phyloP scores from a whole-genome alignment of 495 filamentous ascomycete genomes.

The Pseudomonodictys pantanalensis region DNA sequence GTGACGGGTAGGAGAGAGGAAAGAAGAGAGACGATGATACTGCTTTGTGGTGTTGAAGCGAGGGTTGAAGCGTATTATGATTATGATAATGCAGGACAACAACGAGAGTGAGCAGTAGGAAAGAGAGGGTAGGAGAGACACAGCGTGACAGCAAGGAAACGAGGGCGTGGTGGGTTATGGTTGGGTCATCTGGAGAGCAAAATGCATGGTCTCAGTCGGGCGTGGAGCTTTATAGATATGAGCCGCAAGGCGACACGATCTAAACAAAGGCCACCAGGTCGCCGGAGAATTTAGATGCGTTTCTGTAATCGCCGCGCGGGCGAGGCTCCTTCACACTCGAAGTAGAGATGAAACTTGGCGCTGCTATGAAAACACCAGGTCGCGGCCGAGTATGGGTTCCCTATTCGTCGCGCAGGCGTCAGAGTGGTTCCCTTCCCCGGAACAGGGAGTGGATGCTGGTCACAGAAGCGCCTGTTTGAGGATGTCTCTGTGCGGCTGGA shows the following conservation, averaged over 20 bases:
- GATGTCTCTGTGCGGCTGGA: slow-evolving; percentile 24
- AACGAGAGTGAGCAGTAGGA: slow-evolving; percentile 25
- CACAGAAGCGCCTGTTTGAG: slow-evolving; percentile 35
- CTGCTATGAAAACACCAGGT: slow-evolving; percentile 25
- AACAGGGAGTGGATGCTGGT: slow-evolving; percentile 2
- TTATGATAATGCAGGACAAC: slow-evolving; percentile 5
- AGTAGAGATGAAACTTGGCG: slow-evolving; percentile 19
- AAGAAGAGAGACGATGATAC: slow-evolving; percentile 1
- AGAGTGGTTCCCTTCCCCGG: slow-evolving; percentile 12
- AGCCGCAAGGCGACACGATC: background rate
- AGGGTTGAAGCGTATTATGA: slow-evolving; percentile 16
- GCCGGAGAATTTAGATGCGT: slow-evolving; percentile 28
- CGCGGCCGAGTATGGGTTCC: slow-evolving; percentile 8
- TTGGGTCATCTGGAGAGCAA: slow-evolving; percentile 26
- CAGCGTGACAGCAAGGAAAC: slow-evolving; percentile 25
- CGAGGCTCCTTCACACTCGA: slow-evolving; percentile 12
- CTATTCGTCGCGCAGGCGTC: slow-evolving; percentile 24
- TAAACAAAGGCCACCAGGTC: slow-evolving; percentile 12
- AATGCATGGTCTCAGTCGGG: slow-evolving; percentile 8
- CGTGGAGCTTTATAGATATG: slow-evolving; percentile 27
- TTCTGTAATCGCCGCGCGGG: slow-evolving; percentile 32
- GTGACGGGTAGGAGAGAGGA: slow-evolving; percentile 7
- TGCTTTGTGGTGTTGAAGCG: background rate
- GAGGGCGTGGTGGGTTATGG: slow-evolving; percentile 11
- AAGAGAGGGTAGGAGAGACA: slow-evolving; percentile 20